Evolutionary conservation across 306 rosid species (phyloP).

Genomic region (Medicago ruthenica): DNA sequence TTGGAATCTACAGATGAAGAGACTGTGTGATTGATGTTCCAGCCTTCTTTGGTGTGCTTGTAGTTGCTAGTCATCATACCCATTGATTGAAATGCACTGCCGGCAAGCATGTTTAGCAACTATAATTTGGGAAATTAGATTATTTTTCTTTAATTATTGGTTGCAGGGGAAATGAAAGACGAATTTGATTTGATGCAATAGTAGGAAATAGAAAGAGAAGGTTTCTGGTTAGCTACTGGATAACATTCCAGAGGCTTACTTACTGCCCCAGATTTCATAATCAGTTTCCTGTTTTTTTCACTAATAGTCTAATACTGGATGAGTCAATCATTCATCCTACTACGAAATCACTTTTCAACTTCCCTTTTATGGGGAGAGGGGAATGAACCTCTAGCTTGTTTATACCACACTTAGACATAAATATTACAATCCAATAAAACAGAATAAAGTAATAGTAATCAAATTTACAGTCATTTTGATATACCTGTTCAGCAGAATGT

Average conservation of each 20-base stretch:
- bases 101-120: too few relatives aligned
- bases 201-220: background rate
- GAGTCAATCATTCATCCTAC: background rate
- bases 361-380: background rate
- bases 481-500: too few relatives aligned
- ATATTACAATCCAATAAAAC: constrained; percentile 11
- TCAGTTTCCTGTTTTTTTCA: background rate
- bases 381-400: constrained; percentile 27
- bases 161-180: too few relatives aligned
- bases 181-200: background rate
- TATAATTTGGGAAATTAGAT: too few relatives aligned
- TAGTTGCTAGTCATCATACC: too few relatives aligned
- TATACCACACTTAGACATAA: constrained; percentile 2
- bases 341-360: constrained; percentile 4
- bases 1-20: background rate
- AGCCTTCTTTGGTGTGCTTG: background rate
- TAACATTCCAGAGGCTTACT: background rate
- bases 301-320: background rate
- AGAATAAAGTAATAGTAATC: background rate
- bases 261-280: background rate
- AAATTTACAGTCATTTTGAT: too few relatives aligned
- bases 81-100: too few relatives aligned
- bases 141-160: too few relatives aligned
- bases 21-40: background rate
- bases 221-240: background rate